Evolutionary conservation across 352 stramenopile genomes (phyloP).

Genomic region (Salisapilia sapeloensis): DNA sequence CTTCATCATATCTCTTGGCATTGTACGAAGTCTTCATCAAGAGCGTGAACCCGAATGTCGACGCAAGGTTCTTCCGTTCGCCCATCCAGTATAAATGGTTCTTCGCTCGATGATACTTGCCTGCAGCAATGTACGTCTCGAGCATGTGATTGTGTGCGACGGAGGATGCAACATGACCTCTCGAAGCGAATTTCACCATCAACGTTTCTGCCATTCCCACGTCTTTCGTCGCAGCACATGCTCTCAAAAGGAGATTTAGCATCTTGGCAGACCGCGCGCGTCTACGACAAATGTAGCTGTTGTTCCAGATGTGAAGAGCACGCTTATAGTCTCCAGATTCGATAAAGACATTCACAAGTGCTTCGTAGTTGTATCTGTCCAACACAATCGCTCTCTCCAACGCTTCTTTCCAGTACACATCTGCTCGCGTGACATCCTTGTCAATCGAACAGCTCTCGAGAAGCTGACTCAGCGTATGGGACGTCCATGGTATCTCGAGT

Average conservation of each 20-base stretch:
- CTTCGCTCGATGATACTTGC: slow-evolving; percentile 25
- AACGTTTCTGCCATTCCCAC: slow-evolving; percentile 21
- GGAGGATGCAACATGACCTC: slow-evolving; percentile 27
- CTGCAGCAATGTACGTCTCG: slow-evolving; percentile 31
- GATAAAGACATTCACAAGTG: slow-evolving; percentile 52
- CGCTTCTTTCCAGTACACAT: slow-evolving; percentile 36
- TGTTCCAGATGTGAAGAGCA: slow-evolving; percentile 34
- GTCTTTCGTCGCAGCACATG: slow-evolving; percentile 23
- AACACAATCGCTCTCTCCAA: slow-evolving; percentile 21
- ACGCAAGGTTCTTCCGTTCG: slow-evolving; percentile 17
- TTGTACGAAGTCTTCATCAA: no score
- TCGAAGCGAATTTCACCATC: slow-evolving; percentile 38
- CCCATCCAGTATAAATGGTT: slow-evolving; percentile 29
- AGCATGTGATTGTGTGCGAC: slow-evolving; percentile 69
- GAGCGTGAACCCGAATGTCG: slow-evolving; percentile 53
- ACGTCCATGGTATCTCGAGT: slow-evolving; percentile 34
- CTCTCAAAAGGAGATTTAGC: slow-evolving; percentile 63
- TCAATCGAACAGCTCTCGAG: slow-evolving; percentile 34
- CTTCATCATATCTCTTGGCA: slow-evolving; percentile 38
- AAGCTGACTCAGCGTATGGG: slow-evolving; percentile 64
- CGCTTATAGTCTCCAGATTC: slow-evolving; percentile 28
- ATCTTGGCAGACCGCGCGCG: slow-evolving; percentile 57
- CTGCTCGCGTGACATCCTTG: slow-evolving; percentile 20
- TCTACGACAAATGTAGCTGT: slow-evolving; percentile 33
- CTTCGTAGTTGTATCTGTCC: slow-evolving; percentile 57